Evolutionary conservation across 78 protist species (phyloP).

Genomic region (Dictyostelium capitatum): DNA sequence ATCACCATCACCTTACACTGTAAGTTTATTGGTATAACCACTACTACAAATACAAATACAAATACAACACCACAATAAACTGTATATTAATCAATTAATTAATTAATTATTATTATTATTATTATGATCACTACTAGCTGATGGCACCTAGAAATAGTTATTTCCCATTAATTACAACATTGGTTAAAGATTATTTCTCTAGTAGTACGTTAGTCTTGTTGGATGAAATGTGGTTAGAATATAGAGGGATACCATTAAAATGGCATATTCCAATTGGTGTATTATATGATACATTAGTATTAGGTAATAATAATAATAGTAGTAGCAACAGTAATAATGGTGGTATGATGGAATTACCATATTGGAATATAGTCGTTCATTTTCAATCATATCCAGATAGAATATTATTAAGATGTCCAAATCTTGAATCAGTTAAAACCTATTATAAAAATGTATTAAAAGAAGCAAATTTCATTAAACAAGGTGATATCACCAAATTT

Average conservation of each 20-base stretch:
- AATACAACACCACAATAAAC: no score
- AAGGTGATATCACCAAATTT: slow-evolving; percentile 69
- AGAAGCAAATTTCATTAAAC: slow-evolving; percentile 71
- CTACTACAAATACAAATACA: no score
- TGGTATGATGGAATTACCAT: background rate
- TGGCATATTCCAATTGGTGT: slow-evolving; percentile 82
- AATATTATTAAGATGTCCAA: slow-evolving; percentile 33
- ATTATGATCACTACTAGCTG: background rate
- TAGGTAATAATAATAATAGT: slow-evolving; percentile 4
- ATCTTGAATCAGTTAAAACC: slow-evolving; percentile 45
- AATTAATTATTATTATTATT: background rate
- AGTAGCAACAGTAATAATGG: background rate
- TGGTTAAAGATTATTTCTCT: slow-evolving; percentile 62
- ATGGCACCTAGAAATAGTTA: slow-evolving; percentile 78
- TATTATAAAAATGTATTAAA: slow-evolving; percentile 75
- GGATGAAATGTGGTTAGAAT: slow-evolving; percentile 72
- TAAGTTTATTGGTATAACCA: background rate
- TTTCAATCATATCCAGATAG: slow-evolving; percentile 76
- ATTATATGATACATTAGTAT: slow-evolving; percentile 49
- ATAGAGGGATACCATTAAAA: slow-evolving; percentile 66
- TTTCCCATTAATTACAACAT: slow-evolving; percentile 58
- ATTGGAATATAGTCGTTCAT: slow-evolving; percentile 72
- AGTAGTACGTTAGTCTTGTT: slow-evolving; percentile 50
- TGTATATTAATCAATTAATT: no score
- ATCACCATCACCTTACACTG: slow-evolving; percentile 47